Evolutionary conservation across 1,284 basidiomycete species (phyloP).

Genomic region (Ustilago curta): DNA sequence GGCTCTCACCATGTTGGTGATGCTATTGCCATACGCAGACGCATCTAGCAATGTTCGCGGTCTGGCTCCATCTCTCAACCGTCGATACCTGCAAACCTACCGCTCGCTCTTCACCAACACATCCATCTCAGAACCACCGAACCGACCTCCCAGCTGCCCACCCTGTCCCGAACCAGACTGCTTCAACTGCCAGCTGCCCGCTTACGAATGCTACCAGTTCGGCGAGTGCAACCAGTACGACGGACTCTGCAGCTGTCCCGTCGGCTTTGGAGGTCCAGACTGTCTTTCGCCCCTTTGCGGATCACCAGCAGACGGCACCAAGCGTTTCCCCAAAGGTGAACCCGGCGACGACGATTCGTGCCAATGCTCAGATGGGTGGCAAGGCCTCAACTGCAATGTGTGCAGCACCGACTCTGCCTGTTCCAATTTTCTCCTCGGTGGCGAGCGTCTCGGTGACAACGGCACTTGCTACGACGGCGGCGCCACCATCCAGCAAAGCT

Average conservation of each 20-base stretch:
- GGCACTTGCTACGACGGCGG: conserved; percentile 96
- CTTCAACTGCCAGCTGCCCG: conserved; percentile 63
- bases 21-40: background rate
- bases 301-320: conserved; percentile 86
- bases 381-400: conserved; percentile 84
- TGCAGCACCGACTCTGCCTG: conserved; percentile 50
- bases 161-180: conserved; percentile 55
- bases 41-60: conserved; percentile 25
- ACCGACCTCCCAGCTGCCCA: conserved; percentile 47
- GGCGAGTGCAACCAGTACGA: conserved; percentile 87
- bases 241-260: conserved; percentile 88
- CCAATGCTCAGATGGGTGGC: conserved; percentile 92
- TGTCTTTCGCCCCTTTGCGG: conserved; percentile 83
- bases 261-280: conserved; percentile 90
- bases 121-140: background rate
- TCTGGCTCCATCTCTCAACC: conserved; percentile 18
- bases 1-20: background rate
- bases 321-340: conserved; percentile 74
- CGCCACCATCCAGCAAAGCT: conserved; percentile 88
- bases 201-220: conserved; percentile 71
- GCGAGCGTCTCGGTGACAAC: conserved; percentile 72
- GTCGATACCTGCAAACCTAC: conserved; percentile 28
- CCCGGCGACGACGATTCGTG: conserved; percentile 73
- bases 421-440: conserved; percentile 49
- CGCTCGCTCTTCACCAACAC: conserved; percentile 34